phyloP scores from a whole-genome alignment of 441 rosid genomes.

The Francoa sonchifolia region DNA sequence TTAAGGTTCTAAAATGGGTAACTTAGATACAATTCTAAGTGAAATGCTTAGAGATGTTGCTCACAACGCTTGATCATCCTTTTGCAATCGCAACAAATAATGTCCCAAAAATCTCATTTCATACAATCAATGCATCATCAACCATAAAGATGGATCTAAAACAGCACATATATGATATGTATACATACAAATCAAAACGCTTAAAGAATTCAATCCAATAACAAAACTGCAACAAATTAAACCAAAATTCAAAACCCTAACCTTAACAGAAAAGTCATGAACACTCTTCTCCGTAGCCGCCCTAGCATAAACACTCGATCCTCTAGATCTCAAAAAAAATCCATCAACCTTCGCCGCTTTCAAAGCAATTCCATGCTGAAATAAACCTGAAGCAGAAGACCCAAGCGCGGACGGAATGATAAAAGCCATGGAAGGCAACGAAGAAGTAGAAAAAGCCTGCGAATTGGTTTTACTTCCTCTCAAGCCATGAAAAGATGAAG shows the following conservation, averaged over 20 bases:
- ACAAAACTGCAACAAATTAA: not conserved
- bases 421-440: slow-evolving; percentile 21
- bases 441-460: not conserved
- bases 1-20: too few relatives aligned
- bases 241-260: slow-evolving; percentile 11
- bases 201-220: not conserved
- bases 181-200: too few relatives aligned
- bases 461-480: slow-evolving; percentile 13
- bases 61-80: too few relatives aligned
- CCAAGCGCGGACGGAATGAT: slow-evolving; percentile 26
- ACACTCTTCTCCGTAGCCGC: slow-evolving; percentile 72
- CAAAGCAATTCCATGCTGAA: slow-evolving; percentile 34
- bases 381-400: slow-evolving; percentile 33
- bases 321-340: slow-evolving; percentile 24
- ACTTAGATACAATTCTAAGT: too few relatives aligned
- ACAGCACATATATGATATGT: too few relatives aligned
- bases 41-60: too few relatives aligned
- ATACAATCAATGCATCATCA: too few relatives aligned
- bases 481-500: slow-evolving; percentile 17
- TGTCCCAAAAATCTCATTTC: too few relatives aligned
- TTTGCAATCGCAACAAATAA: too few relatives aligned
- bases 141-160: too few relatives aligned
- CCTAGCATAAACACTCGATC: slow-evolving; percentile 42
- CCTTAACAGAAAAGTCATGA: slow-evolving; percentile 77
- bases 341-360: slow-evolving; percentile 24